phyloP scores from a whole-genome alignment of 2,329 filamentous ascomycete genomes.

The Dothiorella sarmentorum region DNA sequence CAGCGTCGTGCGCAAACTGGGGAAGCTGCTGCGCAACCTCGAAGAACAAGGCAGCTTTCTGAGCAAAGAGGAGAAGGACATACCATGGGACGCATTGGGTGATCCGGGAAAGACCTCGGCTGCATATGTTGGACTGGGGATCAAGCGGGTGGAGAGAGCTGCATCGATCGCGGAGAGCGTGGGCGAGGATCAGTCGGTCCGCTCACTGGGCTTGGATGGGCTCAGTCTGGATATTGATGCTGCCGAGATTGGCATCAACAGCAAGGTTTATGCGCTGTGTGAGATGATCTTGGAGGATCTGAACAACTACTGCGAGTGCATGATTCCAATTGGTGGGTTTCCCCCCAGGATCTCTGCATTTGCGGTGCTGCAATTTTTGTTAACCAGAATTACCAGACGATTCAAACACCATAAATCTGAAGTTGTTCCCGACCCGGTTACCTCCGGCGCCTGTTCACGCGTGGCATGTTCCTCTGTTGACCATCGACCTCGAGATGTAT shows the following conservation, averaged over 20 bases:
- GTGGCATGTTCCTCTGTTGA: constrained; percentile 85
- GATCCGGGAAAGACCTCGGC: constrained; percentile 11
- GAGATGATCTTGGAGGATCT: constrained; percentile 87
- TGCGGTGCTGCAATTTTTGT: not conserved
- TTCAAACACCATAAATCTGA: constrained; percentile 92
- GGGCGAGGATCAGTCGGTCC: constrained; percentile 5
- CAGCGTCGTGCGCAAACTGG: constrained; percentile 80
- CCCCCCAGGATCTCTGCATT: not conserved
- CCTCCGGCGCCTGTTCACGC: constrained; percentile 73
- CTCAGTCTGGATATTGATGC: constrained; percentile 17
- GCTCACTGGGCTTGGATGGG: constrained; percentile 2
- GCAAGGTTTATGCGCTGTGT: constrained; percentile 65
- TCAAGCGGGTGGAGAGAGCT: not conserved
- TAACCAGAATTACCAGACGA: constrained; percentile 59
- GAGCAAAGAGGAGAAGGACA: constrained; percentile 53
- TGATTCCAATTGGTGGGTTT: constrained; percentile 84
- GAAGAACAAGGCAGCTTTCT: constrained; percentile 89
- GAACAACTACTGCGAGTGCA: constrained; percentile 96
- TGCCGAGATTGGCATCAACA: constrained; percentile 41
- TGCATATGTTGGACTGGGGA: constrained; percentile 11
- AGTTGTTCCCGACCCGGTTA: constrained; percentile 81
- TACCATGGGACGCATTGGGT: constrained; percentile 2
- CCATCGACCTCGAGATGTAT: constrained; percentile 43
- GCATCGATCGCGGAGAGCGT: constrained; percentile 5
- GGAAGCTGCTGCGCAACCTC: constrained; percentile 79